A percentile compares a stretch with the other conserved stretches of the same genome.
Evolutionary conservation across 345 rosid species (phyloP).

Genomic region (Conringia planisiliqua): DNA sequence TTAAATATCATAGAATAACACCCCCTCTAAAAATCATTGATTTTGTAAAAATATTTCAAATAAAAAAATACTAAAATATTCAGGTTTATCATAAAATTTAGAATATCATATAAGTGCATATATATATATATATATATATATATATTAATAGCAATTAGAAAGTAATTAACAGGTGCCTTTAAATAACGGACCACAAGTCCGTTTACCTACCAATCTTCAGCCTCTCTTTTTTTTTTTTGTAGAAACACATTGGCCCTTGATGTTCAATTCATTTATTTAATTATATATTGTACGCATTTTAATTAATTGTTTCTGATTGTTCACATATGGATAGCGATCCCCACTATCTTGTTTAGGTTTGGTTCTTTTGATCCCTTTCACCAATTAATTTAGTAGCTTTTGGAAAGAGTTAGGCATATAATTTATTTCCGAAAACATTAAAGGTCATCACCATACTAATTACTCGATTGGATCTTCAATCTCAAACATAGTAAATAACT

Average conservation of each 20-base stretch:
- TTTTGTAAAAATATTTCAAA: no score
- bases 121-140: background rate
- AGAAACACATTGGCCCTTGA: slow-evolving; percentile 32
- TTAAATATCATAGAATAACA: no score
- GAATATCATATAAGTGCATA: background rate
- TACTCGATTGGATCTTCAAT: no score
- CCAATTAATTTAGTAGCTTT: slow-evolving; percentile 12
- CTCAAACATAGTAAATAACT: no score
- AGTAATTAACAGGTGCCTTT: slow-evolving; percentile 38
- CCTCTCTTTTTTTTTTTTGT: slow-evolving; percentile 21
- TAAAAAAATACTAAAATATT: background rate
- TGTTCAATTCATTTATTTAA: slow-evolving; percentile 33
- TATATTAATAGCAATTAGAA: slow-evolving; percentile 25
- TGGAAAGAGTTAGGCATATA: slow-evolving; percentile 21
- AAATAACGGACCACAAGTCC: slow-evolving; percentile 59
- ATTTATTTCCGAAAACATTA: background rate
- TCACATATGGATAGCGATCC: slow-evolving; percentile 41
- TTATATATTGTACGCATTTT: slow-evolving; percentile 32
- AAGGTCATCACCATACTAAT: no score
- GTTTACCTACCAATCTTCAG: slow-evolving; percentile 48
- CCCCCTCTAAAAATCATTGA: no score
- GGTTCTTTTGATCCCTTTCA: slow-evolving; percentile 21
- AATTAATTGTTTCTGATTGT: slow-evolving; percentile 20
- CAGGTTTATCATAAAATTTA: background rate
- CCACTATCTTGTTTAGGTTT: slow-evolving; percentile 45